Conservation (phyloP, 2,329 filamentous ascomycete species). For the Pseudopithomyces maydicus region DNA sequence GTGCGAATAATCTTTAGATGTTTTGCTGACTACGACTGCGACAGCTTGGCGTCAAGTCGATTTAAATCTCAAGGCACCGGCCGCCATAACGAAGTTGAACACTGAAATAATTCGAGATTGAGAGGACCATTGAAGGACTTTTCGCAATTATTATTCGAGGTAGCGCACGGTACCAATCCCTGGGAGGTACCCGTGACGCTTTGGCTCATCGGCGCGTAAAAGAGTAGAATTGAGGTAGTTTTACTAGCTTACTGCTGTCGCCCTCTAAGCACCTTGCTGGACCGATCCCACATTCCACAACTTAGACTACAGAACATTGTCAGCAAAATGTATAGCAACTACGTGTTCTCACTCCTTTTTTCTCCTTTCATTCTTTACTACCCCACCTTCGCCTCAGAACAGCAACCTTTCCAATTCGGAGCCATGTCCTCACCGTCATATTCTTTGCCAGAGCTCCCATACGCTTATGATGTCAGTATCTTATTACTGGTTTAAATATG, state of each 20-base stretch:
- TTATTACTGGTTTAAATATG: background rate
- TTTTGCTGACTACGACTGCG: no score
- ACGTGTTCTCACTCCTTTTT: constrained; percentile 16
- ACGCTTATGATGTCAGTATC: constrained; percentile 69
- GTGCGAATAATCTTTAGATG: no score
- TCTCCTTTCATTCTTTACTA: constrained; percentile 17
- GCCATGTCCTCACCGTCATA: constrained; percentile 53
- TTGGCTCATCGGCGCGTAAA: constrained; percentile 4
- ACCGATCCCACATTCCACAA: constrained; percentile 17
- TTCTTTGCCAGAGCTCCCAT: constrained; percentile 68
- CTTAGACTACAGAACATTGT: background rate
- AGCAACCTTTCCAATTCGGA: constrained; percentile 42
- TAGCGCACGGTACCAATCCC: background rate
- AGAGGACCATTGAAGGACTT: background rate
- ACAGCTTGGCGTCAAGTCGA: background rate
- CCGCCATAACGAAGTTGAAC: background rate
- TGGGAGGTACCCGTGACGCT: background rate
- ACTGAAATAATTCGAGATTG: no score
- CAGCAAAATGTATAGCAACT: constrained; percentile 32
- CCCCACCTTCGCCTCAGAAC: constrained; percentile 28
- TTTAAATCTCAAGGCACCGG: background rate
- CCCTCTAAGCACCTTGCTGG: constrained; percentile 39
- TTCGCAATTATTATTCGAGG: background rate
- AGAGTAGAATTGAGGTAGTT: constrained; percentile 39
- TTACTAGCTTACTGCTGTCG: constrained; percentile 1